Base-by-base conservation (phyloP, 805 yeast genomes). In the Starmerella bacillaris region DNA sequence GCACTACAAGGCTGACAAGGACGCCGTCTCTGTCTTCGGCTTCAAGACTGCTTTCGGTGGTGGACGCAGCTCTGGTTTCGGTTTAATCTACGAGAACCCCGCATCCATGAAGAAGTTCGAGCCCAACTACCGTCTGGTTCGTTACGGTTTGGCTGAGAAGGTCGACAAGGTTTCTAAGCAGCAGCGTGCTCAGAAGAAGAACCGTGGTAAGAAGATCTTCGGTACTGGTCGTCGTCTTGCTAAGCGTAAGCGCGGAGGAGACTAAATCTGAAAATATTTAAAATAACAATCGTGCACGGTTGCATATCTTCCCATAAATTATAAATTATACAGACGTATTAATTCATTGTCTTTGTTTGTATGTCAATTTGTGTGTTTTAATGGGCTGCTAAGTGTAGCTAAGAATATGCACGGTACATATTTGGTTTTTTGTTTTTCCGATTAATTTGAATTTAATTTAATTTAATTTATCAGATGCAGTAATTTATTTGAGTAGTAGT, bases 41-140 rank as follows among this genome's bases (percentile, higher is more conserved):
- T 80, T 89, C 93, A 79, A 93, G 75, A 89, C 96, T 58, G 92
- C 82, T 68, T 89, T 72, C 67, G 99, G 99, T 80, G 99, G 99
- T 68, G 94, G 95, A 61, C 86, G 80, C 70, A 80, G 98, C 51
- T 77, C 94, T 51, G 99, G 99, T 64, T 89, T 89, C 70, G 99
- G 96, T 68, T 74, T 89, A 63, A 79, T 89, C 60, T 89, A 89
- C 86, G 86, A 82, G 78, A 79, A 93, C 56, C 80, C 72, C 59
- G 94, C 92, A 57, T 94, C 84, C 63, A 86, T 94, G 62, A 80
- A 84, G 78, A 84, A 75, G 68, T 86, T 89, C 66, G 99, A 89
- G 74, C 99, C 99, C 70, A 62, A 82, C 54, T 89, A 89, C 92
- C 84, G 99, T 72, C 80, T 82, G 62, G 93, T 89, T 57, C 84